phyloP scores from a whole-genome alignment of 139 green algal species.

The Closterium sp. region DNA sequence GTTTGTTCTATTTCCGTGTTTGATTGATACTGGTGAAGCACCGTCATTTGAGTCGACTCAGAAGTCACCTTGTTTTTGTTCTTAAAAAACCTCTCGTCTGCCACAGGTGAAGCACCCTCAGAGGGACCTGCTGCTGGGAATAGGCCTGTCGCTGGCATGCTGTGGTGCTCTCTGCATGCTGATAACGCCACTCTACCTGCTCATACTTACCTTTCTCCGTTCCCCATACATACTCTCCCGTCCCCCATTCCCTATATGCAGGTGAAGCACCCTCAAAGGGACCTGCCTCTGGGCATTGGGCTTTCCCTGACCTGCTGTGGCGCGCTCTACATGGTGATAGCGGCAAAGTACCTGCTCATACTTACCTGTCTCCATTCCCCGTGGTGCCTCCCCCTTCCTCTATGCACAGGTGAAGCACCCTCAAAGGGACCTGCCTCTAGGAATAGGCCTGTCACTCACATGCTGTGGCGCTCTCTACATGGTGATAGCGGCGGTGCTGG shows the following conservation, averaged over 20 bases:
- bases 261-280: not conserved
- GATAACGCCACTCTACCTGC: not conserved
- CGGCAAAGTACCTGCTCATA: not conserved
- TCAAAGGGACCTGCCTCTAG: constrained; percentile 33
- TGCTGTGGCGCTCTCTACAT: constrained; percentile 35
- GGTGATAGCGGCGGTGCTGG: constrained; percentile 18
- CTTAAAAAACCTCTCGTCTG: too few species aligned
- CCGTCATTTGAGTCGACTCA: too few species aligned
- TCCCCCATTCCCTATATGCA: not conserved
- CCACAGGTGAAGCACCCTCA: not conserved
- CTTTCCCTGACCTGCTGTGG: not conserved
- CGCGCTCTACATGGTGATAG: not conserved
- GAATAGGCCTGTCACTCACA: constrained; percentile 15
- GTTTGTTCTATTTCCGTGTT: too few species aligned
- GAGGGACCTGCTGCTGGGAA: not conserved
- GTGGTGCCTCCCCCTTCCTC: not conserved
- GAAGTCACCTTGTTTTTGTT: too few species aligned
- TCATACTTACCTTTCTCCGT: too few species aligned
- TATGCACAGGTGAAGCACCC: constrained; percentile 26
- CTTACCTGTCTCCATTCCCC: not conserved
- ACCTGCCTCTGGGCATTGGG: not conserved
- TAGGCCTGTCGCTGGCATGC: constrained; percentile 8
- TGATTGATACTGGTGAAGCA: too few species aligned
- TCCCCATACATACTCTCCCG: too few species aligned
- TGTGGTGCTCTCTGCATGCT: constrained; percentile 29